phyloP scores from a whole-genome alignment of 108 stramenopile species.

The Fistulifera pelliculosa region DNA sequence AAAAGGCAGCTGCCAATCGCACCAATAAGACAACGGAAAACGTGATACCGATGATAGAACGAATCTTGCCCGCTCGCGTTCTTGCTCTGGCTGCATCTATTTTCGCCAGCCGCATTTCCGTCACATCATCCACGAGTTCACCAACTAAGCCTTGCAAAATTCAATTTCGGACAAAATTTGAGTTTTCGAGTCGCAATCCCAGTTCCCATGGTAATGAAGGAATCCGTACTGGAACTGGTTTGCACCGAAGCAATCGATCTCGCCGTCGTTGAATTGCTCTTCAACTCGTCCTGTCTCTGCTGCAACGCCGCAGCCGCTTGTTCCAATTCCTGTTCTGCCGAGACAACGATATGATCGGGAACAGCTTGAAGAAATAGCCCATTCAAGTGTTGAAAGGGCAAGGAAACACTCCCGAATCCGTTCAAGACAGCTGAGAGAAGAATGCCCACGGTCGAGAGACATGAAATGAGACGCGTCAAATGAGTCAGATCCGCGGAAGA shows the following conservation, averaged over 20 bases:
- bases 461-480: conserved; percentile 32
- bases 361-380: conserved; percentile 56
- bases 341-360: conserved; percentile 27
- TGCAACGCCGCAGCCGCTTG: conserved; percentile 23
- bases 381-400: conserved; percentile 56
- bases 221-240: not conserved
- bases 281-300: conserved; percentile 2
- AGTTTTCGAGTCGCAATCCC: conserved; percentile 32
- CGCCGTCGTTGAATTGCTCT: not conserved
- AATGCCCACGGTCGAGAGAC: conserved; percentile 54
- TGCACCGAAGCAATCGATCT: not conserved
- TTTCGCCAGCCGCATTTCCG: conserved; percentile 58
- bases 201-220: conserved; percentile 19
- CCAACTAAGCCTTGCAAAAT: conserved; percentile 48
- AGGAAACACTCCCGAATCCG: conserved; percentile 73
- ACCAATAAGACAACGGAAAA: conserved; percentile 59
- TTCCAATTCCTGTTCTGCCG: conserved; percentile 44
- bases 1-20: conserved; percentile 36
- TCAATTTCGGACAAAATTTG: conserved; percentile 38
- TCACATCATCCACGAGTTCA: conserved; percentile 59
- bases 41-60: conserved; percentile 36
- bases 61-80: conserved; percentile 37
- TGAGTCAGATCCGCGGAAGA: not conserved
- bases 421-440: conserved; percentile 55
- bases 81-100: conserved; percentile 40